These are phyloP conservation scores for Lepidium aucheri DNA, from an alignment of 345 rosid species.

Conservation along the genomic window DNA sequence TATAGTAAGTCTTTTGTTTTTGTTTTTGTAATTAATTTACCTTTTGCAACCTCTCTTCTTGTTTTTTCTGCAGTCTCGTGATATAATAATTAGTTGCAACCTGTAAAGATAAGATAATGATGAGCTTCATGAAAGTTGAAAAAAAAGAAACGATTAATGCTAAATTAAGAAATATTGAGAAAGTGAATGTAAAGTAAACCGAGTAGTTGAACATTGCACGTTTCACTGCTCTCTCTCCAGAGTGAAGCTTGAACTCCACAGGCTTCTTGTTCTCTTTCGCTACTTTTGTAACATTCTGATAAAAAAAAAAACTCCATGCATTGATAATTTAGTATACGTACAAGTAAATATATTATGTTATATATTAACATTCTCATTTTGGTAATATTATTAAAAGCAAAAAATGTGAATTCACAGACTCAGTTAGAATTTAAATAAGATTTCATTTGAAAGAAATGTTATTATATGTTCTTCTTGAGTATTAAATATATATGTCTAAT, in stretches of 20 bases:
- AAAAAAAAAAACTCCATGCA: neutral
- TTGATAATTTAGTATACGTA: neutral
- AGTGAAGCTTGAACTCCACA: constrained; percentile 61
- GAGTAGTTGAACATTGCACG: constrained; percentile 86
- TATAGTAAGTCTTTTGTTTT: neutral
- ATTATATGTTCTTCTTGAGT: neutral
- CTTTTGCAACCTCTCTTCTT: constrained; percentile 58
- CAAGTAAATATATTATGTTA: neutral
- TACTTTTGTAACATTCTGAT: constrained; percentile 26
- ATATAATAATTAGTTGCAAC: constrained; percentile 66
- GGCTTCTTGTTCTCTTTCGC: constrained; percentile 66
- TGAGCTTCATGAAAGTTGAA: neutral
- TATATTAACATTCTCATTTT: too few species aligned
- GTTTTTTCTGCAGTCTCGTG: constrained; percentile 45
- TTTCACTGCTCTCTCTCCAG: constrained; percentile 67
- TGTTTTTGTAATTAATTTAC: constrained; percentile 24
- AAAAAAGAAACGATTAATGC: neutral
- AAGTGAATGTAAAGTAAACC: constrained; percentile 26
- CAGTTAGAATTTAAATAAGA: neutral
- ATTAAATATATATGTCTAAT: neutral
- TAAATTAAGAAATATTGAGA: neutral
- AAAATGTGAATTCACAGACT: too few species aligned
- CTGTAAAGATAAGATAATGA: constrained; percentile 26
- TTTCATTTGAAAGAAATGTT: neutral
- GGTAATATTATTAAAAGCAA: too few species aligned